A percentile compares a stretch with the other conserved stretches of the same genome.
phyloP scores from a whole-genome alignment of 345 rosid genomes.

The thale cress (Arabidopsis thaliana) region DNA sequence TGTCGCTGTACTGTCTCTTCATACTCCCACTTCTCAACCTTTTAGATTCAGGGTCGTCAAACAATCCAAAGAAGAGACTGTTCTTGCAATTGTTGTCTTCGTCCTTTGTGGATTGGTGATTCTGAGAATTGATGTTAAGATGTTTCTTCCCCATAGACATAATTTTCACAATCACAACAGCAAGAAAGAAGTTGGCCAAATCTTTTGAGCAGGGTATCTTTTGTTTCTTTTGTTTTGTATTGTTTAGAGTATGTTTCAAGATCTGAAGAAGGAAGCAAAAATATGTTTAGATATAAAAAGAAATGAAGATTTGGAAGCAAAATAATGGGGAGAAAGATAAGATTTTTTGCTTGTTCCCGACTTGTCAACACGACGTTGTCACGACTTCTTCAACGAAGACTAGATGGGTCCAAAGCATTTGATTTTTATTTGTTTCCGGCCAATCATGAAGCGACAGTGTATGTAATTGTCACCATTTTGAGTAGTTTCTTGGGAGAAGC shows the following conservation, averaged over 20 bases:
- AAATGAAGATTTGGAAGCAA: constrained; percentile 28
- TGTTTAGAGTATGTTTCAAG: constrained; percentile 23
- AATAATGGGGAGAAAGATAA: constrained; percentile 7
- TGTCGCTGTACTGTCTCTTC: constrained; percentile 46
- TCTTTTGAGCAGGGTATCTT: constrained; percentile 2
- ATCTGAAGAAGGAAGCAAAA: not conserved
- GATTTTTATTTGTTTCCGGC: constrained; percentile 9
- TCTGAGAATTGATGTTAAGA: constrained; percentile 30
- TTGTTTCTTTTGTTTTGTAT: not conserved
- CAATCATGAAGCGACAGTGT: constrained; percentile 24
- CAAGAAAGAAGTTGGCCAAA: constrained; percentile 12
- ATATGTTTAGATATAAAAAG: constrained; percentile 1
- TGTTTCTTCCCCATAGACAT: constrained; percentile 39
- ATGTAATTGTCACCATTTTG: constrained; percentile 14
- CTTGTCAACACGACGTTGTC: constrained; percentile 47
- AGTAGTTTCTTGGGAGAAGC: constrained; percentile 33
- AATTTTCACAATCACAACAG: constrained; percentile 22
- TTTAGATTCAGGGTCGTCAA: constrained; percentile 39
- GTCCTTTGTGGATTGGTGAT: not conserved
- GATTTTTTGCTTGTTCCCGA: constrained; percentile 31
- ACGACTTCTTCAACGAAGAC: constrained; percentile 39
- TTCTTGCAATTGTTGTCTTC: constrained; percentile 34
- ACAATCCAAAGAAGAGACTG: constrained; percentile 43
- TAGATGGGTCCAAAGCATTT: constrained; percentile 28
- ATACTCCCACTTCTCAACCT: constrained; percentile 43